phyloP scores from a whole-genome alignment of 306 rosid species.

The Glycine soja region DNA sequence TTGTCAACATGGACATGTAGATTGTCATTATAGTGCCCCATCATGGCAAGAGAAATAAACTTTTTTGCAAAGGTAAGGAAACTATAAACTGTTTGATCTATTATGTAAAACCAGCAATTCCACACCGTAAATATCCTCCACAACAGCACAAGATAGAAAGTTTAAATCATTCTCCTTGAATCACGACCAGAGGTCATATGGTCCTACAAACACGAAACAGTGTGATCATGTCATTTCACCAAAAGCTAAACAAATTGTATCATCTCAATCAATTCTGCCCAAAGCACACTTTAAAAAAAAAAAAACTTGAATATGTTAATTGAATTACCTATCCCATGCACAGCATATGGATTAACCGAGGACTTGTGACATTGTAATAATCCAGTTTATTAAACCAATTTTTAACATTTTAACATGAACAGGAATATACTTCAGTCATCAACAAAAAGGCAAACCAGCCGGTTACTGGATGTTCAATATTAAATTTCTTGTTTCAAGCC shows the following conservation, averaged over 20 bases:
- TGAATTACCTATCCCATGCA: background rate
- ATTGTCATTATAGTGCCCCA: slow-evolving; percentile 45
- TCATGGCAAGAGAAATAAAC: slow-evolving; percentile 46
- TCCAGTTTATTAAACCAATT: slow-evolving; percentile 1
- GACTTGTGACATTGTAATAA: slow-evolving; percentile 6
- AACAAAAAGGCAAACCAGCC: background rate
- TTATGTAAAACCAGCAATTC: slow-evolving; percentile 45
- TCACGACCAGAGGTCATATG: slow-evolving; percentile 88
- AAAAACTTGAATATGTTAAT: background rate
- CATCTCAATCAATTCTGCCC: slow-evolving; percentile 5
- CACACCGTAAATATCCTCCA: slow-evolving; percentile 33
- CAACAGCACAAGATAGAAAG: slow-evolving; percentile 40
- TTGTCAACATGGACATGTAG: slow-evolving; percentile 44
- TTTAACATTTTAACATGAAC: background rate
- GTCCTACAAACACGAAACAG: slow-evolving; percentile 69
- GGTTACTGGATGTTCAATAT: background rate
- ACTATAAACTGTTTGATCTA: slow-evolving; percentile 32
- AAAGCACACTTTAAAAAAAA: background rate
- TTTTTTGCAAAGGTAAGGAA: slow-evolving; percentile 39
- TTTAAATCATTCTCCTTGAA: slow-evolving; percentile 73
- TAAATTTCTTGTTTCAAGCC: slow-evolving; percentile 33
- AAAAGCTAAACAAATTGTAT: slow-evolving; percentile 3
- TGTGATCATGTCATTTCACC: slow-evolving; percentile 37
- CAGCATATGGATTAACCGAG: background rate
- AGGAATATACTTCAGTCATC: background rate